These are phyloP conservation scores for Yamadazyma kanchanaburiensis DNA, from an alignment of 1,139 yeast species.

Conservation along the genomic window DNA sequence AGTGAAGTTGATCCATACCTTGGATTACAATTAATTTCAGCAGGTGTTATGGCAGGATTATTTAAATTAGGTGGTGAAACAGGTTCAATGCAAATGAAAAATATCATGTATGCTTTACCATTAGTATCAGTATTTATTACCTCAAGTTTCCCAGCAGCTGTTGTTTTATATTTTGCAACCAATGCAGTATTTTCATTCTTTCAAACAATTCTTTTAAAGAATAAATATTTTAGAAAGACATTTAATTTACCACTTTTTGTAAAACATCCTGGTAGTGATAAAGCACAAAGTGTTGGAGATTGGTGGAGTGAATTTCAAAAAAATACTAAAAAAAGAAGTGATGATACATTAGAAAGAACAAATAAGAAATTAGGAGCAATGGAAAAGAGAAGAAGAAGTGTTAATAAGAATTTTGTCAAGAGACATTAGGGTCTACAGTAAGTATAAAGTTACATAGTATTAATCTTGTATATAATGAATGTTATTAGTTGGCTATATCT, in stretches of 20 bases:
- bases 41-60: slow-evolving; percentile 71
- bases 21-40: slow-evolving; percentile 83
- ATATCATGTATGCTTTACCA: slow-evolving; percentile 71
- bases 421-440: too few relatives aligned
- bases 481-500: neutral
- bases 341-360: slow-evolving; percentile 33
- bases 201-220: slow-evolving; percentile 68
- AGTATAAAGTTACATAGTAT: too few relatives aligned
- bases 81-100: slow-evolving; percentile 65
- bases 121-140: slow-evolving; percentile 81
- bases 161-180: slow-evolving; percentile 78
- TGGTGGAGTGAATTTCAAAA: slow-evolving; percentile 37
- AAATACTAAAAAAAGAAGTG: slow-evolving; percentile 29
- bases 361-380: slow-evolving; percentile 38
- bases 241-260: slow-evolving; percentile 57
- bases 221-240: slow-evolving; percentile 51
- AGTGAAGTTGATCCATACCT: slow-evolving; percentile 86
- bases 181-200: slow-evolving; percentile 72
- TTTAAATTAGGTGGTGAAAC: slow-evolving; percentile 90
- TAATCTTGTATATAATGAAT: slow-evolving; percentile 6
- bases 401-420: slow-evolving; percentile 36
- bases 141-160: slow-evolving; percentile 80
- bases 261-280: slow-evolving; percentile 28
- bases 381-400: slow-evolving; percentile 32
- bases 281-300: slow-evolving; percentile 30